These are phyloP conservation scores for Kitagawia praeruptora DNA, from an alignment of 129 eudicot genomes.

Conservation along the genomic window DNA sequence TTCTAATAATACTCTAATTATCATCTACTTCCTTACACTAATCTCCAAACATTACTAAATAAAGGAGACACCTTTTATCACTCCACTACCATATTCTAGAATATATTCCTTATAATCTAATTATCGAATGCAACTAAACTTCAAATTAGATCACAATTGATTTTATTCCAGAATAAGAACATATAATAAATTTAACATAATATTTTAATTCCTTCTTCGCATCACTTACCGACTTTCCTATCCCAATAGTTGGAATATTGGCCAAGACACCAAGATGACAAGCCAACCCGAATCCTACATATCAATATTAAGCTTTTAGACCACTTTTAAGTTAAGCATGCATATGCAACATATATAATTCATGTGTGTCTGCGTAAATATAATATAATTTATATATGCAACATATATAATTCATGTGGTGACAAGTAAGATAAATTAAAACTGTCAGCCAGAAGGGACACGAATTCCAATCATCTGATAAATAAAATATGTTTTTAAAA, in stretches of 20 bases:
- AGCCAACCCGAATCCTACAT: slow-evolving; percentile 90
- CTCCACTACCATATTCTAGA: neutral
- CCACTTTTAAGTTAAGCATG: neutral
- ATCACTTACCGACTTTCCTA: slow-evolving; percentile 80
- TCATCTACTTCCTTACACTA: neutral
- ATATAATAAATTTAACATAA: neutral
- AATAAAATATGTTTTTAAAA: neutral
- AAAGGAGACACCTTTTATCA: neutral
- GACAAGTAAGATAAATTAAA: neutral
- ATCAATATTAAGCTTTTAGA: slow-evolving; percentile 7
- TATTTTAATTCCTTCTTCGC: neutral
- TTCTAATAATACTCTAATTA: neutral
- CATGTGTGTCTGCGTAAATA: neutral
- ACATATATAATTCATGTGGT: neutral
- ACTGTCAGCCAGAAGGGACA: neutral
- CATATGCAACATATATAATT: neutral
- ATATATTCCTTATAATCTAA: neutral
- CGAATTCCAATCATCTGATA: neutral
- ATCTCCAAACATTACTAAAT: neutral
- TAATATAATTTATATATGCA: too few species aligned
- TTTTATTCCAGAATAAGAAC: neutral
- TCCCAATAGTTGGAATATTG: slow-evolving; percentile 77
- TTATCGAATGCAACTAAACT: neutral
- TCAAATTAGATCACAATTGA: neutral
- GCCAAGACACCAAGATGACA: slow-evolving; percentile 94